Base-by-base conservation (phyloP, 2,329 filamentous ascomycete species). In the Aureobasidium sp. region DNA sequence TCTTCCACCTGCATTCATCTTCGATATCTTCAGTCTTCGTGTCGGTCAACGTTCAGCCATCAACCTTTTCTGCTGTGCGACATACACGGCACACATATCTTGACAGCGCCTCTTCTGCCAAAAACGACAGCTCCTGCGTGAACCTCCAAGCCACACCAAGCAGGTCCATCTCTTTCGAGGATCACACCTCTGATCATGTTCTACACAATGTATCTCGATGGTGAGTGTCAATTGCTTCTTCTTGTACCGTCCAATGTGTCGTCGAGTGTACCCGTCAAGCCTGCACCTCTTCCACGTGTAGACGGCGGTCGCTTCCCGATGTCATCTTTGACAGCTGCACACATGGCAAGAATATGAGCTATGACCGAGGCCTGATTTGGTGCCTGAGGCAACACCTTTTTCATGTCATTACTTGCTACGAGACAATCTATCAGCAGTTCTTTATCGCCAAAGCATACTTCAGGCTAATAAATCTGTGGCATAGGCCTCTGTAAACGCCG, bases 401-500 rank as follows among this genome's bases (percentile, higher is more conserved):
- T 27, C 6, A 21, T 21, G 21, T 21, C 21, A 21, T 21, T 21
- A 21, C 21, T 21, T 21, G 21, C 21, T 21, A 21, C 21, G 21
- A 21, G 21, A 21, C 21, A 21, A 21, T 21, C 21, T 21, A 21
- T 21, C 21, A 21, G 21, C 21, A 21, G 21, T 21, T 21, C 21
- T 21, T 21, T 21, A 21, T 49, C 29, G 8, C 4, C n/a, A 5
- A 7, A 21, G 25, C 34, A 9, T 1, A 10, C 9, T 7, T 15
- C 11, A 11, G 16, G n/a, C 25, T 50, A n/a, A 52, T 7, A 45
- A 47, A 21, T 25, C 1, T 29, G 6, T 5, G 1, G n/a, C 7
- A 45, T 54, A 97, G 93, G 91, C 78, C 87, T 97, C 71, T 97
- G 93, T 82, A 88, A 90, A 74, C 91, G 93, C 69, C 91, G 93